Conservation (phyloP, 495 filamentous ascomycete genomes). For the Polyplosphaeria fusca region DNA sequence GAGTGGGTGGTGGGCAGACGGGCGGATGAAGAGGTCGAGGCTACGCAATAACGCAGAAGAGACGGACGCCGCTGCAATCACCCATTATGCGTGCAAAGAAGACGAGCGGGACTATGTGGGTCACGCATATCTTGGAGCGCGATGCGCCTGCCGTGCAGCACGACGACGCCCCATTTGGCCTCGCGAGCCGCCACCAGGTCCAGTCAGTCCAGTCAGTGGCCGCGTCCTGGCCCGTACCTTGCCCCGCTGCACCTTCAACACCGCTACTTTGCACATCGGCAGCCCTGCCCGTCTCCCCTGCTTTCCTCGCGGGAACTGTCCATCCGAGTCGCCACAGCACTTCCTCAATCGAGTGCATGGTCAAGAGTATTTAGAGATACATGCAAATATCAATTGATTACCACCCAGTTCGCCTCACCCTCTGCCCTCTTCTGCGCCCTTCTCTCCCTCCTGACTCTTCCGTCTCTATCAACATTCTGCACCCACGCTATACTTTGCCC, state of each 20-base stretch:
- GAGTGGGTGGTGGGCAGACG: background rate
- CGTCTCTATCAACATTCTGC: conserved; percentile 1
- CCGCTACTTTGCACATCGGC: background rate
- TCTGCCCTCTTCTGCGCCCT: conserved; percentile 1
- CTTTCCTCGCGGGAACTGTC: background rate
- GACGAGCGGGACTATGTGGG: background rate
- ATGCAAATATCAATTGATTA: background rate
- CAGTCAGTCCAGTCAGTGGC: background rate
- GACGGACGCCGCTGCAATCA: background rate
- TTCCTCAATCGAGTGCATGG: background rate
- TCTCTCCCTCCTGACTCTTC: conserved; percentile 9
- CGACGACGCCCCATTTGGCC: background rate
- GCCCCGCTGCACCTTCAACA: background rate
- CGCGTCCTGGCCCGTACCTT: background rate
- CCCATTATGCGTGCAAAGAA: background rate
- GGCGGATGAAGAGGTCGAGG: background rate
- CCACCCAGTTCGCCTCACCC: background rate
- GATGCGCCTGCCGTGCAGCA: background rate
- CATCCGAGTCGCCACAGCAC: background rate
- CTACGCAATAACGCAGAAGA: background rate
- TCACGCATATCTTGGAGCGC: background rate
- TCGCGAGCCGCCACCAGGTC: background rate
- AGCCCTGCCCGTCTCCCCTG: background rate
- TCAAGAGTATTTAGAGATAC: background rate
- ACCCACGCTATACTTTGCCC: background rate